Conservation (phyloP, 768 basidiomycete genomes). For the Lyophyllum shimeji region DNA sequence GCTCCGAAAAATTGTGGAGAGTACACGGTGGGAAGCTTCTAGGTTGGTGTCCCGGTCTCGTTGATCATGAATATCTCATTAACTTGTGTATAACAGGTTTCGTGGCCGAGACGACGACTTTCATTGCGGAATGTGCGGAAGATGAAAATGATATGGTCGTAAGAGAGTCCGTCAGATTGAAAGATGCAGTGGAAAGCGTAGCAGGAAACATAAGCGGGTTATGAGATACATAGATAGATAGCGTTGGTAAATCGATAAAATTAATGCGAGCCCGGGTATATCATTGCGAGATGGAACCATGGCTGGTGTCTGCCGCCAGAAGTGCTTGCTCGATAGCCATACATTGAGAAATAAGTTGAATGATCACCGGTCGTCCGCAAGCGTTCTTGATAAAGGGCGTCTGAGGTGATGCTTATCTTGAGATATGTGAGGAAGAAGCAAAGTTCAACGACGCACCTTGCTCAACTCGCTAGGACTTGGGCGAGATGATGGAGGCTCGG, state of each 20-base stretch:
- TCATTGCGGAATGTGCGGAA: slow-evolving; percentile 85
- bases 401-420: slow-evolving; percentile 32
- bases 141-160: slow-evolving; percentile 88
- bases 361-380: slow-evolving; percentile 65
- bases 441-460: slow-evolving; percentile 43
- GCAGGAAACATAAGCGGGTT: slow-evolving; percentile 62
- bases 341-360: slow-evolving; percentile 67
- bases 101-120: slow-evolving; percentile 77
- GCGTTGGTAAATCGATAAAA: slow-evolving; percentile 16
- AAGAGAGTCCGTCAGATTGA: slow-evolving; percentile 63
- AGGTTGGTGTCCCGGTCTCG: slow-evolving; percentile 41
- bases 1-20: slow-evolving; percentile 74
- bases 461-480: slow-evolving; percentile 57
- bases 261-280: slow-evolving; percentile 20
- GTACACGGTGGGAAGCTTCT: slow-evolving; percentile 72
- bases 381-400: slow-evolving; percentile 65
- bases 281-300: slow-evolving; percentile 17
- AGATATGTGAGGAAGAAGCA: slow-evolving; percentile 1
- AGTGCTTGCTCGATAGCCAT: slow-evolving; percentile 59
- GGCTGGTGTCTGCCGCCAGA: slow-evolving; percentile 23
- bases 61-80: neutral
- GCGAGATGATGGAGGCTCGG: slow-evolving; percentile 54
- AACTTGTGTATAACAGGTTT: slow-evolving; percentile 48
- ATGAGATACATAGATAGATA: slow-evolving; percentile 27
- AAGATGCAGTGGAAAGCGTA: slow-evolving; percentile 67